Base-by-base conservation (phyloP, 2,329 filamentous ascomycete species). In the Fusarium annulatum region DNA sequence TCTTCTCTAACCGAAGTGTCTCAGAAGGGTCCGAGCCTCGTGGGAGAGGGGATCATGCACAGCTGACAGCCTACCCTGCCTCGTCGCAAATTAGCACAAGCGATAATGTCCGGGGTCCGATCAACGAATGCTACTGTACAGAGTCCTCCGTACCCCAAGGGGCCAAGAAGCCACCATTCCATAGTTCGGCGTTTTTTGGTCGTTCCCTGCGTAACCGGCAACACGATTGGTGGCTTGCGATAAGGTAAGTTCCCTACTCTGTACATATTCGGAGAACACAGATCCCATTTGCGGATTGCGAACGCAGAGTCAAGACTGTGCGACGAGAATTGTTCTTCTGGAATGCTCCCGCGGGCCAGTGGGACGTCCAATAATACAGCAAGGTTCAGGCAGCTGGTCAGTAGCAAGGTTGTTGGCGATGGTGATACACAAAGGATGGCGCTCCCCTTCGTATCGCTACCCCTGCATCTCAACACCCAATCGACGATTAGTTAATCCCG, bases 131-230 rank as follows among this genome's bases (percentile, higher is more conserved):
- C n/a, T 26, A 30, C 18, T 19, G 26, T 26, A n/a, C 16, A 14
- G 4, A 12, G 33, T 33, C 14, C 33, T 33, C 15, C 15, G 23
- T 51, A 23, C 15, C 38, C 7, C 5, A 28, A n/a, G 19, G 12
- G 28, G 28, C n/a, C 9, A 28, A 53, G 16, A 53, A 70, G 67
- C 67, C 67, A 66, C 61, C 67, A 70, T 70, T 70, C 67, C 60
- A 43, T 38, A 10, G 18, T 38, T 43, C 14, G 41, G 23, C n/a
- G 18, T 48, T 14, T 39, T 34, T 21, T 46, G 12, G 7, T 45
- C 19, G 42, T 16, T 38, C 48, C 48, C 66, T 53, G 36, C 67
- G 34, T 19, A 39, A 58, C n/a, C 28, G 36, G 42, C 26, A 33
- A 30, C 46, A n/a, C 14, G 38, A 55, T 49, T 51, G 23, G 60